Conservation (phyloP, 805 yeast genomes). For the Myxozyma melibiosi region DNA sequence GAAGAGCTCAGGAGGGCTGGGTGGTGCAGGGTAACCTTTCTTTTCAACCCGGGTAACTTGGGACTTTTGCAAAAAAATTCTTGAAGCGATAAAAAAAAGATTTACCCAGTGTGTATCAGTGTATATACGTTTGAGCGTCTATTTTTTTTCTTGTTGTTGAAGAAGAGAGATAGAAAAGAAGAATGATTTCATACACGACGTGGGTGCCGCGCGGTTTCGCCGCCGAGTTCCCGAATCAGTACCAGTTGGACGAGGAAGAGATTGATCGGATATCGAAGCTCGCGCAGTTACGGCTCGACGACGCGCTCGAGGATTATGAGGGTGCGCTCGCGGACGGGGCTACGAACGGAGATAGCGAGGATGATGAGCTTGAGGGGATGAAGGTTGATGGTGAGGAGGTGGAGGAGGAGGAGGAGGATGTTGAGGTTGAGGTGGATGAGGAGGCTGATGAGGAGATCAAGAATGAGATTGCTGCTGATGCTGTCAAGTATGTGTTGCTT, state of each 20-base stretch:
- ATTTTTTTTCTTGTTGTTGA: neutral
- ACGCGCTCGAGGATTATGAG: conserved; percentile 67
- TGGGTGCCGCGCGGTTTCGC: conserved; percentile 99
- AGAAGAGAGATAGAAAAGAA: neutral
- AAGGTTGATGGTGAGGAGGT: conserved; percentile 27
- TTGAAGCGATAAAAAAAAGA: neutral
- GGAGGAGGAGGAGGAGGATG: conserved; percentile 25
- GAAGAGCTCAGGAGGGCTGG: neutral
- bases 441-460: conserved; percentile 20
- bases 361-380: conserved; percentile 22
- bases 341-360: conserved; percentile 12
- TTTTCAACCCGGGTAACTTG: conserved; percentile 29
- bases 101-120: neutral
- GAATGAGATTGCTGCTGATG: conserved; percentile 16
- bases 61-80: conserved; percentile 5
- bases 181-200: conserved; percentile 84
- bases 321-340: conserved; percentile 44
- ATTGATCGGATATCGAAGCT: conserved; percentile 84
- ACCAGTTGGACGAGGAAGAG: conserved; percentile 87
- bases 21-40: neutral
- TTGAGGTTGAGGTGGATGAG: conserved; percentile 37
- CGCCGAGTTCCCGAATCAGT: conserved; percentile 85
- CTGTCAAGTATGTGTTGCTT: neutral
- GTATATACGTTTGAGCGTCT: too few species aligned
- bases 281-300: conserved; percentile 80